Percentiles rank a stretch among this genome's conserved stretches.
Evolutionary conservation across 2,329 filamentous ascomycete genomes (phyloP).

Genomic region (Calonectria hawksworthii): DNA sequence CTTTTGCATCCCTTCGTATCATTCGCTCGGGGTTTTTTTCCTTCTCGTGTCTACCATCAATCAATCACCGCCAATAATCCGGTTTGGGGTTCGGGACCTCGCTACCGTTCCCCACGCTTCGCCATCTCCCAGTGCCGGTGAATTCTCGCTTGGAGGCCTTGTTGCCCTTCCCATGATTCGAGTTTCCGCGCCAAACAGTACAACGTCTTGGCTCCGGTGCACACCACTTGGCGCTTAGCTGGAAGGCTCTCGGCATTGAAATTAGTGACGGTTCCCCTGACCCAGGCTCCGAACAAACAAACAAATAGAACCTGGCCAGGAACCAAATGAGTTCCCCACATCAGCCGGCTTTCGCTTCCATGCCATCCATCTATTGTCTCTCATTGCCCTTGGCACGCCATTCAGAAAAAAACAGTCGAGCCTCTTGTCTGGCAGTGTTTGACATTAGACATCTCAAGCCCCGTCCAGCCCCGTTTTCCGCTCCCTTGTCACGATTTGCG

Average conservation of each 20-base stretch:
- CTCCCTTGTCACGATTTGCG: slow-evolving; percentile 31
- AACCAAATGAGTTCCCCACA: slow-evolving; percentile 18
- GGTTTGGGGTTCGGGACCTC: slow-evolving; percentile 2
- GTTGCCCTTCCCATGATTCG: neutral
- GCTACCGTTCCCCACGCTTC: neutral
- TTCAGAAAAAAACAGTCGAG: neutral
- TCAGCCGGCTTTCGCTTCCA: slow-evolving; percentile 3
- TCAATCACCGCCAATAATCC: slow-evolving; percentile 7
- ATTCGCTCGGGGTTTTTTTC: neutral
- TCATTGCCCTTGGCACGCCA: neutral
- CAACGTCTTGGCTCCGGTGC: neutral
- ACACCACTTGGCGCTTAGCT: neutral
- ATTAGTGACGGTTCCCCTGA: slow-evolving; percentile 2
- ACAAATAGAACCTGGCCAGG: neutral
- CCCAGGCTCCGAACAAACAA: slow-evolving; percentile 9
- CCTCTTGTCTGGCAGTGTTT: slow-evolving; percentile 11
- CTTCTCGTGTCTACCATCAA: neutral
- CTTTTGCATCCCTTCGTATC: neutral
- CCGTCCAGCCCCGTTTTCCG: neutral
- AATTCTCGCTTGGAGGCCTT: neutral
- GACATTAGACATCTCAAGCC: slow-evolving; percentile 24
- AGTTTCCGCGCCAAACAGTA: neutral
- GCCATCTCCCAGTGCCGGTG: neutral
- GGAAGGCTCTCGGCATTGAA: neutral
- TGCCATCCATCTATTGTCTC: slow-evolving; percentile 5